Conservation (phyloP, 441 rosid species). For the Aleurites moluccanus region DNA sequence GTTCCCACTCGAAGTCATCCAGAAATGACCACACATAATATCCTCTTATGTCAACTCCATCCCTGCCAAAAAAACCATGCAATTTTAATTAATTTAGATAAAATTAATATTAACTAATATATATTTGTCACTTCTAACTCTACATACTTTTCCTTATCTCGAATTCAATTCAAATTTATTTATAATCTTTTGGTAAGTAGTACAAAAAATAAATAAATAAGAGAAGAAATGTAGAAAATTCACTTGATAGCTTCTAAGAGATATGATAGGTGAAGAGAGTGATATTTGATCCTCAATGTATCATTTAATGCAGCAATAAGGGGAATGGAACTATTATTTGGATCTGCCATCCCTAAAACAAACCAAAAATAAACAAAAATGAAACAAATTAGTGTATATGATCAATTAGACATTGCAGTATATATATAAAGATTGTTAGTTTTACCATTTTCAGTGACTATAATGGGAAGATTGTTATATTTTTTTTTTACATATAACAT, state of each 20-base stretch:
- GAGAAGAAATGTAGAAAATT: background rate
- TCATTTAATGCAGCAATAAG: constrained; percentile 37
- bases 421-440: too few relatives aligned
- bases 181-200: too few relatives aligned
- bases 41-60: constrained; percentile 32
- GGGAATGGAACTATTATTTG: constrained; percentile 30
- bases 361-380: background rate
- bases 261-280: constrained; percentile 35
- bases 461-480: constrained; percentile 37
- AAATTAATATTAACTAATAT: too few relatives aligned
- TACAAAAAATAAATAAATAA: too few relatives aligned
- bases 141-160: too few relatives aligned
- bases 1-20: constrained; percentile 42
- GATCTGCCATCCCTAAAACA: constrained; percentile 32
- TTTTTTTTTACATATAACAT: constrained; percentile 33
- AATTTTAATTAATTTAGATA: too few relatives aligned
- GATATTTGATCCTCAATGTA: constrained; percentile 28
- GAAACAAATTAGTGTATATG: too few relatives aligned
- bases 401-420: too few relatives aligned
- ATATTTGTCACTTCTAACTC: too few relatives aligned
- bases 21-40: constrained; percentile 38
- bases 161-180: too few relatives aligned
- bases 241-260: constrained; percentile 38
- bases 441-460: constrained; percentile 50
- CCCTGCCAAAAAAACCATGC: constrained; percentile 12